Evolutionary conservation across 805 yeast genomes (phyloP), one percentile per base, ranked within the genome.

Genomic region (Ogataea pignaliae): DNA sequence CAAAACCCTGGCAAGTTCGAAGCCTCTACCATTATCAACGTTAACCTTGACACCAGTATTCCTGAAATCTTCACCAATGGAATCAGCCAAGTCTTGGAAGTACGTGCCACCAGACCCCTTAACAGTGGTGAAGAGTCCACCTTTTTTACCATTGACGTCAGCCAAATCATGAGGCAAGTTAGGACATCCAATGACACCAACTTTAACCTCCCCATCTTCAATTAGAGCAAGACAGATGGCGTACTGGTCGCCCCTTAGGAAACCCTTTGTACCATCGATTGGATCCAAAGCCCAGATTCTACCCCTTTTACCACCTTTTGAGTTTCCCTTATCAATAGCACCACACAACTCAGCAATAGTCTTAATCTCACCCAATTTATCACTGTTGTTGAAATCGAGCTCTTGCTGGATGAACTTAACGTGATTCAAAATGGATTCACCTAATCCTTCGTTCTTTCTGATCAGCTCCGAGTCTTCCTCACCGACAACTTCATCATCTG

Each of bases 201-300:
- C 73, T 48, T 84, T 81, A 1, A 88, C 95, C 40, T 78, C 71
- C 12, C 96, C 95, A 57, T 90, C 85, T 29, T 81, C 95, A 38
- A 93, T 82, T 52, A 93, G 69, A 0, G 96, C 97, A 37, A 93
- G 70, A 61, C 99, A 93, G 1, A 93, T 95, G 2, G 99, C 97
- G 64, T 88, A 93, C 61, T 93, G 99, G 52, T 90, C 97, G 38
- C 96, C 95, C 59, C 99, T 75, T 43, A 93, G 69, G 61, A 93
- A 93, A 0, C 99, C 99, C 63, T 83, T 93, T 16, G 99, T 93
- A 8, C 99, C 99, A 60, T 93, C 99, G 49, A 93, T 90, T 34
- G 99, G 99, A 60, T 93, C 99, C 57, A 93, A 69, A 1, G 97
- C 96, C 99, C 99, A 93, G 61, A 88, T 81, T 48, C 99, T 73